A percentile compares a stretch with the other conserved stretches of the same genome.
Evolutionary conservation across 2,329 filamentous ascomycete species (phyloP).

Genomic region (Alternaria tenuissima): DNA sequence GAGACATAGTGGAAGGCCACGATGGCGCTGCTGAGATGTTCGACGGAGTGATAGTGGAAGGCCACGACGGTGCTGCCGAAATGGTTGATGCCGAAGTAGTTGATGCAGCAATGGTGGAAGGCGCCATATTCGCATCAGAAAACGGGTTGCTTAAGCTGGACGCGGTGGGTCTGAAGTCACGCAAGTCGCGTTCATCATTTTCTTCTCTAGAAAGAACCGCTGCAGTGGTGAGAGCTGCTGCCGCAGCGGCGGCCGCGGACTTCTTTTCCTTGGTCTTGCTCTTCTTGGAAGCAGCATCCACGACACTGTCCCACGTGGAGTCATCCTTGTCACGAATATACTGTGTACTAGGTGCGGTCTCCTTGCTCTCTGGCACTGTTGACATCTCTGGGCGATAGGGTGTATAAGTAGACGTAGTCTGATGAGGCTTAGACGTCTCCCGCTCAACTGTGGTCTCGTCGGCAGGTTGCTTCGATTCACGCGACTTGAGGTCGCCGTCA

Average conservation of each 20-base stretch:
- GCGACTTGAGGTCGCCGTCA: conserved; percentile 37
- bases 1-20: conserved; percentile 12
- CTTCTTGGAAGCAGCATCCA: conserved; percentile 38
- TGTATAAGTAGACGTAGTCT: conserved; percentile 37
- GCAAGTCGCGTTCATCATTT: conserved; percentile 24
- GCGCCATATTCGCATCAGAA: conserved; percentile 35
- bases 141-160: conserved; percentile 38
- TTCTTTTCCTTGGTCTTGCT: conserved; percentile 45
- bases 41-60: conserved; percentile 10
- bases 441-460: conserved; percentile 53
- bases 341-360: conserved; percentile 42
- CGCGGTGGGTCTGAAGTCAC: background rate
- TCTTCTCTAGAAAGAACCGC: conserved; percentile 32
- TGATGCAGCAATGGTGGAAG: conserved; percentile 31
- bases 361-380: conserved; percentile 21
- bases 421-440: conserved; percentile 39
- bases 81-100: conserved; percentile 18
- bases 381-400: conserved; percentile 43
- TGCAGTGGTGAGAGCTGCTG: conserved; percentile 29
- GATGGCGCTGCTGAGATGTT: conserved; percentile 23
- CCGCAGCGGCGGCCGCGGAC: conserved; percentile 26
- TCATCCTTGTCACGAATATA: conserved; percentile 39
- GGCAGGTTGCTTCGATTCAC: conserved; percentile 33
- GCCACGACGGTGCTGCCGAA: conserved; percentile 25
- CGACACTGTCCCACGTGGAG: conserved; percentile 32